A percentile compares a stretch with the other conserved stretches of the same genome.
Conservation (phyloP, 2,329 filamentous ascomycete species). For the Claviceps cyperi region DNA sequence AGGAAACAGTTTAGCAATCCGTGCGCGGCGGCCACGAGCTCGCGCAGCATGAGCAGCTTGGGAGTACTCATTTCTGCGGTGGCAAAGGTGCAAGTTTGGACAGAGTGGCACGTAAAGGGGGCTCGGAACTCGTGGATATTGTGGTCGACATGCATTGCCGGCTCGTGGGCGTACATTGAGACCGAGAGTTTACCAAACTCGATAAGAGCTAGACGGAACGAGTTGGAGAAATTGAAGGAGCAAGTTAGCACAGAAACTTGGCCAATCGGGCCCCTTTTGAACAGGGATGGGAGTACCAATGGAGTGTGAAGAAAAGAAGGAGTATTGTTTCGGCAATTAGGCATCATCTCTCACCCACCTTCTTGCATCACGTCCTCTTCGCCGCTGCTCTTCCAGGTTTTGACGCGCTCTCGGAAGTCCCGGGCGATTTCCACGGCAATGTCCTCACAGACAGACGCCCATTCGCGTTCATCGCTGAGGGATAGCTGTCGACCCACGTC, state of each 20-base stretch:
- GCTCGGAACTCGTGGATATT: conserved; percentile 3
- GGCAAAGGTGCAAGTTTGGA: conserved; percentile 1
- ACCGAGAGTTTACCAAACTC: conserved; percentile 1
- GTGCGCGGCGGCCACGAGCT: conserved; percentile 1
- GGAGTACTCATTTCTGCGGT: neutral
- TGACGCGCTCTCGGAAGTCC: neutral
- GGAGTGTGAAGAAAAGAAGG: too few relatives aligned
- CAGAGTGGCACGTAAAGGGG: conserved; percentile 1
- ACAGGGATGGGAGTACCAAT: too few relatives aligned
- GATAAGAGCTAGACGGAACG: neutral
- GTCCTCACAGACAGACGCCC: neutral
- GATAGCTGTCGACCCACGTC: neutral
- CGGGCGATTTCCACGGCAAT: neutral
- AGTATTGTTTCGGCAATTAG: too few relatives aligned
- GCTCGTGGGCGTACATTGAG: conserved; percentile 2
- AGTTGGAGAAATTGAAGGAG: neutral
- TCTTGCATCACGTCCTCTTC: neutral
- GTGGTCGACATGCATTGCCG: conserved; percentile 1
- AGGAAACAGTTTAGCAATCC: conserved; percentile 3
- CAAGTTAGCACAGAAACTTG: neutral
- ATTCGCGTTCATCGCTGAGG: neutral
- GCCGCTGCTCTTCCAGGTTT: neutral
- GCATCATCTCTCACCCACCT: neutral
- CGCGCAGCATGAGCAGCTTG: conserved; percentile 1
- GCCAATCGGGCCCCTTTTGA: too few relatives aligned